Percentiles rank a stretch among this genome's conserved stretches.
These are phyloP conservation scores for Podaxis sp. DNA, from an alignment of 768 basidiomycete species.

Conservation along the genomic window DNA sequence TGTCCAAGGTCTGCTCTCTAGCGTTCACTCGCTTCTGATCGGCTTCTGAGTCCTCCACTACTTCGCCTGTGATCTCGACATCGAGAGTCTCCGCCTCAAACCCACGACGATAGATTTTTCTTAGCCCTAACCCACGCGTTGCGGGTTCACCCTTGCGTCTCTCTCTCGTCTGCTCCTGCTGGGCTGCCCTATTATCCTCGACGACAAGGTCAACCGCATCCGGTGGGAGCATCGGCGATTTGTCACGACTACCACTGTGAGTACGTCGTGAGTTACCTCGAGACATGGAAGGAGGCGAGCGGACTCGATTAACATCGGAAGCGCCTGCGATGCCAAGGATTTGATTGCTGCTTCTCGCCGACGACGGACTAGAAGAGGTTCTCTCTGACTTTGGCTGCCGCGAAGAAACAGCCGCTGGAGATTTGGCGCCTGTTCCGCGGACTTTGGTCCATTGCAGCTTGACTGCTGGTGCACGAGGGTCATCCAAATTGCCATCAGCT, in stretches of 20 bases:
- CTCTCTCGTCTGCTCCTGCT: constrained; percentile 48
- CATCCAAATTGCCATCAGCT: background rate
- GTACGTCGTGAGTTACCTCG: constrained; percentile 24
- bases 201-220: constrained; percentile 91
- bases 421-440: background rate
- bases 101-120: constrained; percentile 50
- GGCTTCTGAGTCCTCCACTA: constrained; percentile 23
- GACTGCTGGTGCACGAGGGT: background rate
- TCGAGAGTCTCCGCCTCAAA: constrained; percentile 35
- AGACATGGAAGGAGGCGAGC: constrained; percentile 27
- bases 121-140: constrained; percentile 33
- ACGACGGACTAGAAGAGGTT: constrained; percentile 18
- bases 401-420: background rate
- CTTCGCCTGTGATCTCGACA: constrained; percentile 31
- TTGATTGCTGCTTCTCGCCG: constrained; percentile 22
- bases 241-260: constrained; percentile 4
- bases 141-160: constrained; percentile 62
- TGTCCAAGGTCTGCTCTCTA: constrained; percentile 34
- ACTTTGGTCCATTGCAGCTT: constrained; percentile 43
- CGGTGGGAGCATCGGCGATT: constrained; percentile 37
- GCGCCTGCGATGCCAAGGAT: constrained; percentile 15
- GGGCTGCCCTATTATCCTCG: constrained; percentile 54
- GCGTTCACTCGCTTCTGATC: constrained; percentile 30
- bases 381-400: background rate
- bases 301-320: constrained; percentile 18